A percentile compares a stretch with the other conserved stretches of the same genome.
Evolutionary conservation across 2,329 filamentous ascomycete species (phyloP).

Genomic region (Alternaria ethzedia): DNA sequence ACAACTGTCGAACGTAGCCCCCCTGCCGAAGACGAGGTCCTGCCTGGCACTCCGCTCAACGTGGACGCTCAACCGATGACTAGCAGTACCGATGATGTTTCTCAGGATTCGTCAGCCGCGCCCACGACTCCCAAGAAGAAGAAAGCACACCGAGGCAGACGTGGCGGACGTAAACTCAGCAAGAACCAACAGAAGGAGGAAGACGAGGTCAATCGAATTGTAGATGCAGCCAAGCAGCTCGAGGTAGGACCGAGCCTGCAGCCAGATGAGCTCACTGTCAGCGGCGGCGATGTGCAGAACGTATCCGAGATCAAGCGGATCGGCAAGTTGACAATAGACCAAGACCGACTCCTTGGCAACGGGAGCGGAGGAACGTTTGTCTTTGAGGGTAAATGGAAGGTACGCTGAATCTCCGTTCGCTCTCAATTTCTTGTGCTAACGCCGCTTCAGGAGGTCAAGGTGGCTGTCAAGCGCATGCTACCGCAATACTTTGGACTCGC

Average conservation of each 20-base stretch:
- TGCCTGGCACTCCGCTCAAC: slow-evolving; percentile 4
- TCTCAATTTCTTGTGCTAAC: slow-evolving; percentile 11
- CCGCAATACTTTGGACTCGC: slow-evolving; percentile 96
- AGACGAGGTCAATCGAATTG: slow-evolving; percentile 46
- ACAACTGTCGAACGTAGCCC: slow-evolving; percentile 41
- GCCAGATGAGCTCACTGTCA: slow-evolving; percentile 49
- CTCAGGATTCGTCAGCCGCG: slow-evolving; percentile 29
- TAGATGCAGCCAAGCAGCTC: slow-evolving; percentile 50
- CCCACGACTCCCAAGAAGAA: slow-evolving; percentile 53
- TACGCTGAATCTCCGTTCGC: slow-evolving; percentile 22
- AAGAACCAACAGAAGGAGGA: slow-evolving; percentile 48
- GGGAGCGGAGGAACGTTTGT: slow-evolving; percentile 98
- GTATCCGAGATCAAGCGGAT: slow-evolving; percentile 61
- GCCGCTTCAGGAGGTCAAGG: slow-evolving; percentile 69
- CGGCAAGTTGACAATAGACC: slow-evolving; percentile 66
- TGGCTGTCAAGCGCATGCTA: slow-evolving; percentile 96
- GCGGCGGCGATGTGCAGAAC: slow-evolving; percentile 55
- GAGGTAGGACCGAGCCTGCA: slow-evolving; percentile 42
- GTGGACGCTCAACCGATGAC: slow-evolving; percentile 12
- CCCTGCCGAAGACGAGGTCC: slow-evolving; percentile 19
- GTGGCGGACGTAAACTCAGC: slow-evolving; percentile 56
- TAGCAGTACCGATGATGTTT: slow-evolving; percentile 22
- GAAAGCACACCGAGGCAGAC: slow-evolving; percentile 58
- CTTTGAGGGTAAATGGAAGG: slow-evolving; percentile 89
- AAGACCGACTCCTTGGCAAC: slow-evolving; percentile 67